phyloP scores from a whole-genome alignment of 768 basidiomycete species.

The Boletales sp. region DNA sequence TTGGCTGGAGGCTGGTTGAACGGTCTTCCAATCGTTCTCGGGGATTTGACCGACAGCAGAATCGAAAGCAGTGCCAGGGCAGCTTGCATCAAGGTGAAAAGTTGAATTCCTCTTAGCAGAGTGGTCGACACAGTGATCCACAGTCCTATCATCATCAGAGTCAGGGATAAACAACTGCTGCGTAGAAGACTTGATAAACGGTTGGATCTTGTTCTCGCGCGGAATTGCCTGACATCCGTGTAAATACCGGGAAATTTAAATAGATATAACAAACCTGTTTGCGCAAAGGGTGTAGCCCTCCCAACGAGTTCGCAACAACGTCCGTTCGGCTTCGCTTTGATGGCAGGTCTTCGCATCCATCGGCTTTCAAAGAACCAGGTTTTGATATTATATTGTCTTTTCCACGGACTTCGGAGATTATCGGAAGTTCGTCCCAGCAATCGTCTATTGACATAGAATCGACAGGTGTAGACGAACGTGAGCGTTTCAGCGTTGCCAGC shows the following conservation, averaged over 20 bases:
- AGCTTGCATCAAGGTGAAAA: conserved; percentile 25
- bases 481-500: conserved; percentile 34
- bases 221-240: background rate
- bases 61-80: conserved; percentile 28
- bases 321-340: conserved; percentile 18
- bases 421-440: conserved; percentile 35
- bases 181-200: background rate
- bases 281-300: background rate
- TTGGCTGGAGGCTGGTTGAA: conserved; percentile 5
- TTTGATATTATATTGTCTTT: conserved; percentile 31
- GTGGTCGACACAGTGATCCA: background rate
- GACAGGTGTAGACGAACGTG: conserved; percentile 13
- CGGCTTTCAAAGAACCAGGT: conserved; percentile 35
- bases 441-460: conserved; percentile 19
- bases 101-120: background rate
- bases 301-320: background rate
- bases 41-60: background rate
- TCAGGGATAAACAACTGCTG: conserved; percentile 17
- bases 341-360: conserved; percentile 16
- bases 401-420: conserved; percentile 30
- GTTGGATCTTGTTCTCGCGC: background rate
- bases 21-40: background rate
- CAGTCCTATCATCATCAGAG: conserved; percentile 11
- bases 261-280: conserved; percentile 14
- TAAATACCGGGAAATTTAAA: conserved; percentile 9